These are phyloP conservation scores for Crithidia fasciculata DNA, from an alignment of 208 protist genomes.

Conservation along the genomic window DNA sequence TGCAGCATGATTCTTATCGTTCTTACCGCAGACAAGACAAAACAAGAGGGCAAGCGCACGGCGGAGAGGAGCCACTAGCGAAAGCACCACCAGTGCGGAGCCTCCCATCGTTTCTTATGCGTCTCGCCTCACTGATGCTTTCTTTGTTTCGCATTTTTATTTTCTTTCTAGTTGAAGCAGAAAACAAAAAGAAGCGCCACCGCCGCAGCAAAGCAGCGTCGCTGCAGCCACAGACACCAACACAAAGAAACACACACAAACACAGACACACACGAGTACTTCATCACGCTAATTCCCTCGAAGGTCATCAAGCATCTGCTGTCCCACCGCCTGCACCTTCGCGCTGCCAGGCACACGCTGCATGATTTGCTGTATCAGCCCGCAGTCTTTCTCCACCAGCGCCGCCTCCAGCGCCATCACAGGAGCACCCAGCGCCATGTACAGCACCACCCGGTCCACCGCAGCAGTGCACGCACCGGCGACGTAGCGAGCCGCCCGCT, in stretches of 20 bases:
- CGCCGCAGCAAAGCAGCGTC: neutral
- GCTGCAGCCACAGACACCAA: neutral
- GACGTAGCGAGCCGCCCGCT: conserved; percentile 45
- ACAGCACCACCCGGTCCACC: conserved; percentile 50
- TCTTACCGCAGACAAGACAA: too few relatives aligned
- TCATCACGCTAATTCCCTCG: neutral
- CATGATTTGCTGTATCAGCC: conserved; percentile 55
- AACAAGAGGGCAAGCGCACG: too few relatives aligned
- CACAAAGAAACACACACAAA: neutral
- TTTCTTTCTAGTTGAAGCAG: neutral
- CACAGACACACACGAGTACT: neutral
- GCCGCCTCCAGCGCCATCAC: conserved; percentile 60
- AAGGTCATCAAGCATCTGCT: conserved; percentile 31
- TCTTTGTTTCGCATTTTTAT: neutral
- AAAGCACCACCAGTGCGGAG: too few relatives aligned
- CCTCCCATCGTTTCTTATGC: too few relatives aligned
- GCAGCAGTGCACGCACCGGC: conserved; percentile 36
- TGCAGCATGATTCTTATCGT: too few relatives aligned
- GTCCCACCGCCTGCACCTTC: conserved; percentile 32
- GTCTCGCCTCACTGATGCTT: too few relatives aligned
- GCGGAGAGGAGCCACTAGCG: too few relatives aligned
- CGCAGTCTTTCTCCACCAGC: conserved; percentile 32
- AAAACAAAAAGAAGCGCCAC: neutral
- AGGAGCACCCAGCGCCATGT: conserved; percentile 43
- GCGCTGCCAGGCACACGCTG: conserved; percentile 32